Conservation (phyloP, 805 yeast genomes). For the Starmerella gropengiesseri region DNA sequence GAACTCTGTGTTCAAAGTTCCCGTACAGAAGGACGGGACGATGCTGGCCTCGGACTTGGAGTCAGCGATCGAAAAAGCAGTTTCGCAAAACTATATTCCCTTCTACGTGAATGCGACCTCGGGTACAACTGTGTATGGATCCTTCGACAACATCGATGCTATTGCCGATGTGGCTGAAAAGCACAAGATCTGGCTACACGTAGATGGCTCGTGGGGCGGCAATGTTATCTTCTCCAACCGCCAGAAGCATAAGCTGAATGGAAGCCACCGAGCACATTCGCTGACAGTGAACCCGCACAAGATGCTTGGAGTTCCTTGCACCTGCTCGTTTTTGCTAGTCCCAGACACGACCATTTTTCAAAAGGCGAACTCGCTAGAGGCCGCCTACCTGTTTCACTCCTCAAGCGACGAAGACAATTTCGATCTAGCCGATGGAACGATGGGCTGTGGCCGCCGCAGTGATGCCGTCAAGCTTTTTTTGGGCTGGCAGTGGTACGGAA, state of each 20-base stretch:
- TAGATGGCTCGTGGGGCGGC: constrained; percentile 91
- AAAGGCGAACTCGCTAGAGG: constrained; percentile 61
- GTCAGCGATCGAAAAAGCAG: constrained; percentile 35
- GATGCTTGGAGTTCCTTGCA: constrained; percentile 71
- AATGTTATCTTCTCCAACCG: constrained; percentile 55
- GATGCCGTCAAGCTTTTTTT: constrained; percentile 70
- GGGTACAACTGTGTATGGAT: constrained; percentile 81
- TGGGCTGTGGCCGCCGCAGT: constrained; percentile 85
- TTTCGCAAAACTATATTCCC: constrained; percentile 52
- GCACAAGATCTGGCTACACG: constrained; percentile 62
- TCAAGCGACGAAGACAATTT: constrained; percentile 41
- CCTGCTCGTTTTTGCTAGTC: constrained; percentile 57
- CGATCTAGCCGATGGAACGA: constrained; percentile 79
- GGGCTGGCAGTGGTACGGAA: constrained; percentile 74
- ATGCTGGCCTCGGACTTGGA: constrained; percentile 45
- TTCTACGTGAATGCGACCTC: constrained; percentile 73
- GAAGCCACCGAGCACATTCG: constrained; percentile 59
- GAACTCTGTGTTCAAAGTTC: constrained; percentile 49
- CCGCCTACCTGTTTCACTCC: constrained; percentile 74
- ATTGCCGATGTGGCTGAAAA: constrained; percentile 45
- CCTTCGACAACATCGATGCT: constrained; percentile 56
- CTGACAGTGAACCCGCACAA: constrained; percentile 79
- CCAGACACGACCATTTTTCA: constrained; percentile 60
- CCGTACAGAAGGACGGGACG: constrained; percentile 44
- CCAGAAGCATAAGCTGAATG: constrained; percentile 40